Percentiles rank a stretch among this genome's conserved stretches.
phyloP scores from a whole-genome alignment of 2,329 filamentous ascomycete genomes.

The Sporothrix schenckii region DNA sequence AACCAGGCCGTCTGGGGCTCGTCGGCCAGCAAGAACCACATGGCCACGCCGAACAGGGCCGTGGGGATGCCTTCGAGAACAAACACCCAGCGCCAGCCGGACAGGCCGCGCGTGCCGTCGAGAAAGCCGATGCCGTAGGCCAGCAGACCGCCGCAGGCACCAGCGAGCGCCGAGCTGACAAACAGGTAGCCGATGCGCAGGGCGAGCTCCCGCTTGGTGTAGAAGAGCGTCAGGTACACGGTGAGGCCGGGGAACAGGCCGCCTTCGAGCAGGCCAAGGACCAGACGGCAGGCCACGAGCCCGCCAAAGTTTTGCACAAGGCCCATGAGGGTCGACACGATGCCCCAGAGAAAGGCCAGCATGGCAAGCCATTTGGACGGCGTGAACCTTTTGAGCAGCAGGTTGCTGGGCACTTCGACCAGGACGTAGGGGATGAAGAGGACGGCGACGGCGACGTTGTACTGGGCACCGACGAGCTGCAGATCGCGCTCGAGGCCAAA shows the following conservation, averaged over 20 bases:
- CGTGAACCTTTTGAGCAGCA: slow-evolving; percentile 64
- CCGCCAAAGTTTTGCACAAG: slow-evolving; percentile 66
- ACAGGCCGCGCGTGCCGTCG: slow-evolving; percentile 65
- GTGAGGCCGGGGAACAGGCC: slow-evolving; percentile 71
- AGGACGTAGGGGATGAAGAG: slow-evolving; percentile 66
- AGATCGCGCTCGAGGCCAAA: slow-evolving; percentile 67
- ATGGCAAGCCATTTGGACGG: slow-evolving; percentile 66
- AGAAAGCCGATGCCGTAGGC: slow-evolving; percentile 75
- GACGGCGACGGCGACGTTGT: slow-evolving; percentile 68
- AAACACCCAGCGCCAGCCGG: slow-evolving; percentile 61
- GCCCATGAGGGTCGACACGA: slow-evolving; percentile 70
- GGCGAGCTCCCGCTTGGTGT: slow-evolving; percentile 72
- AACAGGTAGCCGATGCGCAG: slow-evolving; percentile 74
- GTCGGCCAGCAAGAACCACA: slow-evolving; percentile 15
- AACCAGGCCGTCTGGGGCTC: slow-evolving; percentile 1
- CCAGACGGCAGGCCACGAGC: slow-evolving; percentile 67
- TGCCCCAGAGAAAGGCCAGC: slow-evolving; percentile 66
- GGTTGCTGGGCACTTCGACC: slow-evolving; percentile 67
- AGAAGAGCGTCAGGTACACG: slow-evolving; percentile 74
- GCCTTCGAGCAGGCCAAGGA: slow-evolving; percentile 70
- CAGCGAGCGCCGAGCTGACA: slow-evolving; percentile 69
- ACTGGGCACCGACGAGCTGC: slow-evolving; percentile 64
- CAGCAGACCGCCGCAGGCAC: slow-evolving; percentile 71
- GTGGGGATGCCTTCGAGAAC: slow-evolving; percentile 28
- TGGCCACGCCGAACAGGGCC: slow-evolving; percentile 19